Percentiles rank a stretch among this genome's conserved stretches.
These are phyloP conservation scores for Hygrophoropsis aurantiaca DNA, from an alignment of 768 basidiomycete species.

Conservation along the genomic window DNA sequence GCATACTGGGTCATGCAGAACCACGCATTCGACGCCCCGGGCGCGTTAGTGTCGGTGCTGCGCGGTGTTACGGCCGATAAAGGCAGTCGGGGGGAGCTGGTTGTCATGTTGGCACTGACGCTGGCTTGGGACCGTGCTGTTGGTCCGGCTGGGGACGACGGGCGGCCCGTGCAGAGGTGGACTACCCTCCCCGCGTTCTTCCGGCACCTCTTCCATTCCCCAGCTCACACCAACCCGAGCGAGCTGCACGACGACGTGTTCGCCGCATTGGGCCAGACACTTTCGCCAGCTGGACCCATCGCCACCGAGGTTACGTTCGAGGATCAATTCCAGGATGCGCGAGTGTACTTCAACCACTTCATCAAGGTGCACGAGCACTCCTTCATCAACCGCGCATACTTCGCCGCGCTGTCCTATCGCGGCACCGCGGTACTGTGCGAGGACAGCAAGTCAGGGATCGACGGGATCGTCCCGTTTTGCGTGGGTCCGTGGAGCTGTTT, in stretches of 20 bases:
- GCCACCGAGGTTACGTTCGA: too few relatives aligned
- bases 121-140: slow-evolving; percentile 23
- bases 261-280: too few relatives aligned
- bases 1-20: slow-evolving; percentile 14
- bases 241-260: background rate
- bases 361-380: slow-evolving; percentile 21
- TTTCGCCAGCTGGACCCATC: too few relatives aligned
- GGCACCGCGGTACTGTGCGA: slow-evolving; percentile 30
- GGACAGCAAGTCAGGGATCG: slow-evolving; percentile 18
- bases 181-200: background rate
- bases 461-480: slow-evolving; percentile 26
- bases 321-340: slow-evolving; percentile 14
- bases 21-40: slow-evolving; percentile 6
- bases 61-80: slow-evolving; percentile 14
- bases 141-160: background rate
- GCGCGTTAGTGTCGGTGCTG: background rate
- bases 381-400: slow-evolving; percentile 17
- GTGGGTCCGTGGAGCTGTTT: slow-evolving; percentile 5
- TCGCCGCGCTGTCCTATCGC: slow-evolving; percentile 18
- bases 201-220: background rate
- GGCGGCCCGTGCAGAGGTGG: background rate
- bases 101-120: slow-evolving; percentile 14
- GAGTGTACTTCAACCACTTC: slow-evolving; percentile 32
- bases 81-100: slow-evolving; percentile 23
- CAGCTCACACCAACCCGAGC: background rate